Percentiles rank a stretch among this genome's conserved stretches.
Conservation (phyloP, 2,329 filamentous ascomycete genomes). For the Blastomyces emzantsi region DNA sequence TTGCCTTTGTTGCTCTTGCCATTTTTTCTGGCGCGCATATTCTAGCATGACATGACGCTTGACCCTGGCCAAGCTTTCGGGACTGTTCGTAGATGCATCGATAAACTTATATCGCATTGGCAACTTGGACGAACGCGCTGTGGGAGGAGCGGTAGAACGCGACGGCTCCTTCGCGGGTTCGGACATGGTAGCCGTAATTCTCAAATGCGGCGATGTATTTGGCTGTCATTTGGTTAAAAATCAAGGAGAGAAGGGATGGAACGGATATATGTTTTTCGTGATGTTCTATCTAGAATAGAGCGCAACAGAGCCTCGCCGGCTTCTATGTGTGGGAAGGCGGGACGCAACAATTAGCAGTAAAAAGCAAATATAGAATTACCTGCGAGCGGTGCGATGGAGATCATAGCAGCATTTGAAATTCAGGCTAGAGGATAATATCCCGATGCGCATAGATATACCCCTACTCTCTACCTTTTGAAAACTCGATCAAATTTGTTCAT, state of each 20-base stretch:
- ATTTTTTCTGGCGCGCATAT: conserved; percentile 32
- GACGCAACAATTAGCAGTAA: neutral
- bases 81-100: conserved; percentile 30
- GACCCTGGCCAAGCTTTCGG: conserved; percentile 32
- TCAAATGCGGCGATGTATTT: neutral
- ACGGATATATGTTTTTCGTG: neutral
- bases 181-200: conserved; percentile 13
- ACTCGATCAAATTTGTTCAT: neutral
- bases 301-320: neutral
- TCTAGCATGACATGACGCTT: conserved; percentile 40
- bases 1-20: conserved; percentile 9
- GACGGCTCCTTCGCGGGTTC: conserved; percentile 8
- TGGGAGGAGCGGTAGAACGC: neutral
- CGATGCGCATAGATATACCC: neutral
- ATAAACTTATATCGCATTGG: conserved; percentile 33
- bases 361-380: neutral
- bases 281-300: neutral
- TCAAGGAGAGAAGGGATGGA: neutral
- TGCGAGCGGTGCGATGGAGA: neutral
- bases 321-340: neutral
- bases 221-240: neutral
- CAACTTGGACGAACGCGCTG: conserved; percentile 5
- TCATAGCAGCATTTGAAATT: neutral
- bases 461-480: neutral
- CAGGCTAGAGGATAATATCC: neutral